Evolutionary conservation across 257 asterid species (phyloP).

Genomic region (Cynanchum wilfordii): DNA sequence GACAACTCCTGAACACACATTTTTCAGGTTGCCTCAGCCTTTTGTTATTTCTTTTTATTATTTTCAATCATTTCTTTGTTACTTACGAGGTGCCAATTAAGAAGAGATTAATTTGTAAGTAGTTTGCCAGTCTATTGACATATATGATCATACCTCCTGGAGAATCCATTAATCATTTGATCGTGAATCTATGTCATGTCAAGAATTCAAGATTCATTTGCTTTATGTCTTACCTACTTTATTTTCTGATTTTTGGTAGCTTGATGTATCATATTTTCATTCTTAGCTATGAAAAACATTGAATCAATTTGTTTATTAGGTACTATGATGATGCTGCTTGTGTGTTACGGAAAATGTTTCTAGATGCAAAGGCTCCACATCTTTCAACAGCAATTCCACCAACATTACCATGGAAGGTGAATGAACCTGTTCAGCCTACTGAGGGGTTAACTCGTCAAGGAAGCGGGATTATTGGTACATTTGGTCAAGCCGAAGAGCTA

Average conservation of each 20-base stretch:
- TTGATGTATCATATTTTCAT: background rate
- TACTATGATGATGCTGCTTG: conserved; percentile 96
- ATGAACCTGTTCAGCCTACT: conserved; percentile 70
- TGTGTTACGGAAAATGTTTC: conserved; percentile 86
- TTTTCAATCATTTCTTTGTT: background rate
- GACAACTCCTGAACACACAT: background rate
- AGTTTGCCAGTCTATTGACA: background rate
- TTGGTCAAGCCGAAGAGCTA: conserved; percentile 93
- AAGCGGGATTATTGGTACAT: conserved; percentile 86
- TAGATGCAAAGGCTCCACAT: conserved; percentile 98
- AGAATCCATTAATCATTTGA: background rate
- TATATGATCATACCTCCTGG: background rate
- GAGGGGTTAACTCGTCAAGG: conserved; percentile 96
- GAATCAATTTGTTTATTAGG: conserved; percentile 32
- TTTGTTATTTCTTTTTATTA: background rate
- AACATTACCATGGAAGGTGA: conserved; percentile 82
- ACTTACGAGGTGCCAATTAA: background rate
- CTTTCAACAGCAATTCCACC: conserved; percentile 88
- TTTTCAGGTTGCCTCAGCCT: background rate
- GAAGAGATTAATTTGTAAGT: background rate
- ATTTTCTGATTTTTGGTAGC: background rate
- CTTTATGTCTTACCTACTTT: background rate
- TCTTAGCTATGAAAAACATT: conserved; percentile 6
- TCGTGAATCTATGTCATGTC: background rate
- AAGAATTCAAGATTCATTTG: background rate